Evolutionary conservation across 257 asterid genomes (phyloP).

Genomic region (Sherardia arvensis): DNA sequence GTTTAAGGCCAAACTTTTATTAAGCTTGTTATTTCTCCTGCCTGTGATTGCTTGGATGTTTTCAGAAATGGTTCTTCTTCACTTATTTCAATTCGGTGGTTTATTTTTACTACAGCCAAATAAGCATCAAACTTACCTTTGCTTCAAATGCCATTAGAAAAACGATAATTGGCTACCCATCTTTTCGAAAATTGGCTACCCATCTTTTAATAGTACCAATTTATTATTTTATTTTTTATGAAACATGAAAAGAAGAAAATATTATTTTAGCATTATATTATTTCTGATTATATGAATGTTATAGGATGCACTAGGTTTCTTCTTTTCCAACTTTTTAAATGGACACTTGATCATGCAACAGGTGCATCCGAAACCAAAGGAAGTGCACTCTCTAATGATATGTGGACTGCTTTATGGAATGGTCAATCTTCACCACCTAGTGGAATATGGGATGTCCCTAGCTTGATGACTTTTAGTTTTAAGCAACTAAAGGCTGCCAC

Average conservation of each 20-base stretch:
- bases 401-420: conserved; percentile 18
- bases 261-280: not conserved
- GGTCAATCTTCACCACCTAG: conserved; percentile 24
- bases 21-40: not conserved
- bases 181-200: not conserved
- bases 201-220: not conserved
- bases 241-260: not conserved
- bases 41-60: not conserved
- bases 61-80: not conserved
- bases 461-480: conserved; percentile 40
- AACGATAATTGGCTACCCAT: not conserved
- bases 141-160: not conserved
- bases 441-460: conserved; percentile 38
- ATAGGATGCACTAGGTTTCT: not conserved
- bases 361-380: conserved; percentile 23
- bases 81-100: not conserved
- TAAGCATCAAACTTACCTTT: not conserved
- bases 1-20: not conserved
- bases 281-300: not conserved
- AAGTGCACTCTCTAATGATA: conserved; percentile 10
- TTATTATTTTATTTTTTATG: not conserved
- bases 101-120: not conserved
- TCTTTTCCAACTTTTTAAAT: not conserved
- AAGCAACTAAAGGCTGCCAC: conserved; percentile 55
- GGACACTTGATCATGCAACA: conserved; percentile 20